Evolutionary conservation across 331 rosid genomes (phyloP).

Genomic region (Quercus tomentella): DNA sequence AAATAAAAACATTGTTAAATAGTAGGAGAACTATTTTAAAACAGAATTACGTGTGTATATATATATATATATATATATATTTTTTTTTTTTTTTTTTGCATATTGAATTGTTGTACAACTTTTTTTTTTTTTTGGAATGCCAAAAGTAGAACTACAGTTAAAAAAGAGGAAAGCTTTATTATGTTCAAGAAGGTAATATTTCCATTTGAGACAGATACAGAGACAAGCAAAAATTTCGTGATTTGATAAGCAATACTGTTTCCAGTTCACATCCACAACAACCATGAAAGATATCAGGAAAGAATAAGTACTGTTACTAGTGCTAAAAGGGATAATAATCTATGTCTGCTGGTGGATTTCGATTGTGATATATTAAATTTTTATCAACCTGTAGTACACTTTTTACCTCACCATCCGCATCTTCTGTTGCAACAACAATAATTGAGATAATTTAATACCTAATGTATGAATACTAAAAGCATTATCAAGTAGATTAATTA

Average conservation of each 20-base stretch:
- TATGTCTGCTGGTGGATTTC: conserved; percentile 15
- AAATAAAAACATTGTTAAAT: too few relatives aligned
- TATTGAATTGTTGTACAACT: too few relatives aligned
- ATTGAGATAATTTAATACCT: neutral
- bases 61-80: too few relatives aligned
- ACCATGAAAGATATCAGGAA: neutral
- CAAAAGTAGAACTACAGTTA: too few relatives aligned
- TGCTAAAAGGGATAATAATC: neutral
- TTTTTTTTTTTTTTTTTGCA: too few relatives aligned
- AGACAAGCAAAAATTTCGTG: neutral
- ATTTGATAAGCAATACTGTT: neutral
- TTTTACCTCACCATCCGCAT: neutral
- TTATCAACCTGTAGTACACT: neutral
- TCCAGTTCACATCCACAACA: neutral
- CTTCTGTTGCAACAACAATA: neutral
- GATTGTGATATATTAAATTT: conserved; percentile 5
- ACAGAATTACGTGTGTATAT: too few relatives aligned
- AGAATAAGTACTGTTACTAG: neutral
- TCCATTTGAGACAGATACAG: neutral
- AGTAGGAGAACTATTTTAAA: too few relatives aligned
- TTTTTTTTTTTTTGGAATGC: too few relatives aligned
- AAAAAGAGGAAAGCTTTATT: too few relatives aligned
- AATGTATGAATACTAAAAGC: neutral
- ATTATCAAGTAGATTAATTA: too few relatives aligned
- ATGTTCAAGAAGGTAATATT: neutral